Percentiles rank a stretch among this genome's conserved stretches.
Evolutionary conservation across 164 flowering plant genomes (phyloP).

Genomic region (Amborella trichopoda): DNA sequence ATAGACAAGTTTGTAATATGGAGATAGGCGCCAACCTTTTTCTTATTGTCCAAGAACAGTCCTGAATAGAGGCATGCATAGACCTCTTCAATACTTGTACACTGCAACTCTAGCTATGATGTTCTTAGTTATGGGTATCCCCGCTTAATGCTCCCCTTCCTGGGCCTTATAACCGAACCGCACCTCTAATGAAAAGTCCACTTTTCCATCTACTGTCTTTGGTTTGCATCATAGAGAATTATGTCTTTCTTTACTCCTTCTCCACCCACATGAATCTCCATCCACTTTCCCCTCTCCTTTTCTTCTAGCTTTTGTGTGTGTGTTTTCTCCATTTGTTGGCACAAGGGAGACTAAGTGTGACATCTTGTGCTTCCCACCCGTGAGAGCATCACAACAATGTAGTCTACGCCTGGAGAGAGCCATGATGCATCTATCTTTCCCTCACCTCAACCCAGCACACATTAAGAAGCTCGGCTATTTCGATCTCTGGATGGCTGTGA

Average conservation of each 20-base stretch:
- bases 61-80: no score
- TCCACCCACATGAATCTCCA: constrained; percentile 34
- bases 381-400: constrained; percentile 37
- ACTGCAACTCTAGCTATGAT: no score
- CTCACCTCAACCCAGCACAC: constrained; percentile 76
- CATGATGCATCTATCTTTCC: constrained; percentile 27
- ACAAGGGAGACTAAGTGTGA: constrained; percentile 34
- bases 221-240: constrained; percentile 33
- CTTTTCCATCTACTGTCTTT: constrained; percentile 51
- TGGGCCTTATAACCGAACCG: constrained; percentile 33
- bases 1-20: no score
- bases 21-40: no score
- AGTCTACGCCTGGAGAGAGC: constrained; percentile 35
- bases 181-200: constrained; percentile 51
- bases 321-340: constrained; percentile 34
- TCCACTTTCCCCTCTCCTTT: constrained; percentile 35
- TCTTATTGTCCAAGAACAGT: no score
- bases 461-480: constrained; percentile 39
- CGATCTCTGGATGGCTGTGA: constrained; percentile 25
- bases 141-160: no score
- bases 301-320: constrained; percentile 19
- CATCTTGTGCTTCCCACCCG: constrained; percentile 67
- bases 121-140: no score
- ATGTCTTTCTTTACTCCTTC: constrained; percentile 23
- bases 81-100: no score